Conservation (phyloP, 176 grass and related monocot genomes). For the Oryza officinalis region DNA sequence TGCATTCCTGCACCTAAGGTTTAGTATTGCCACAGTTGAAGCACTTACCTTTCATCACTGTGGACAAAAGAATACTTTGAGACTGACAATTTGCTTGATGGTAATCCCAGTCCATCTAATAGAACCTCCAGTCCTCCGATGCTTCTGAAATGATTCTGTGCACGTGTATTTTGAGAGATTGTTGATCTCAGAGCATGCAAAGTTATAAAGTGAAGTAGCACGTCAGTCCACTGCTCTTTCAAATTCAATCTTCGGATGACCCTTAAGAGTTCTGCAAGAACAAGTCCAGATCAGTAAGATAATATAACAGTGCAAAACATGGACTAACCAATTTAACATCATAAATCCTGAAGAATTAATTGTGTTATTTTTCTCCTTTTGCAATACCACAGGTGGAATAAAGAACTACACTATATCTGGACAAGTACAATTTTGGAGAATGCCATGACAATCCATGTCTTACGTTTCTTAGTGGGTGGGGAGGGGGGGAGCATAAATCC, state of each 20-base stretch:
- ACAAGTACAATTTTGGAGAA: neutral
- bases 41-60: conserved; percentile 68
- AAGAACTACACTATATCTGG: conserved; percentile 17
- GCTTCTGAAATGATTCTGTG: conserved; percentile 99
- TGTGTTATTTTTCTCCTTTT: conserved; percentile 11
- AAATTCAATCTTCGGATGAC: conserved; percentile 92
- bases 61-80: conserved; percentile 60
- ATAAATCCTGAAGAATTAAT: conserved; percentile 14
- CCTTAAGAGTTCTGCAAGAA: conserved; percentile 90
- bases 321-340: conserved; percentile 5
- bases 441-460: neutral
- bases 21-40: neutral
- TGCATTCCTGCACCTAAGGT: neutral
- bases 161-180: conserved; percentile 82
- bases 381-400: neutral
- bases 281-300: conserved; percentile 29
- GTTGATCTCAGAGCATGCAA: conserved; percentile 75
- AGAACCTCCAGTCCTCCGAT: conserved; percentile 96
- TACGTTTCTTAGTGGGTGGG: neutral
- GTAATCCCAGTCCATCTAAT: conserved; percentile 91
- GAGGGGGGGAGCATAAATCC: neutral
- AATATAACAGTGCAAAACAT: conserved; percentile 23
- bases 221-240: conserved; percentile 91
- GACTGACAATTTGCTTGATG: conserved; percentile 84
- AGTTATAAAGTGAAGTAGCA: conserved; percentile 87